Conservation (phyloP, 371 early-diverging fungal species). For the Phascolomyces articulosus region DNA sequence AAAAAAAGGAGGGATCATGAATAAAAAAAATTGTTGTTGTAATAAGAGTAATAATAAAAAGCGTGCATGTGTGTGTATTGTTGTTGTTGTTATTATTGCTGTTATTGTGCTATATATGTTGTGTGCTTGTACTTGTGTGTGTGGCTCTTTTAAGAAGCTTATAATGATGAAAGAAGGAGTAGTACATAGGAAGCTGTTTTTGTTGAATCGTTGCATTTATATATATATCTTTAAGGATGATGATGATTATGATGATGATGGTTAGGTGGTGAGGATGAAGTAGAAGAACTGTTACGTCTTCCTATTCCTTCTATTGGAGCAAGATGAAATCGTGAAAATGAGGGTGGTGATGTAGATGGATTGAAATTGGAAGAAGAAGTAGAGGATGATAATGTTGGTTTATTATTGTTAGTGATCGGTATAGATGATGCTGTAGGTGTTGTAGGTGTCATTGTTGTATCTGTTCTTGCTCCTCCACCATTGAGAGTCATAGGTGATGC, state of each 20-base stretch:
- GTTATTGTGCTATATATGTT: no score
- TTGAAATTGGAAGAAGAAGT: background rate
- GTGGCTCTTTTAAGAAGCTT: background rate
- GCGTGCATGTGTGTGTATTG: no score
- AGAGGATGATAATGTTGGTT: background rate
- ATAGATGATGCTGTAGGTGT: background rate
- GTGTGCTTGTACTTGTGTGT: no score
- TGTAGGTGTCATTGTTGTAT: no score
- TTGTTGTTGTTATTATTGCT: no score
- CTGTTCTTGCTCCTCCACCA: no score
- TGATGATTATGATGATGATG: conserved; percentile 6
- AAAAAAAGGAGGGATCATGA: no score
- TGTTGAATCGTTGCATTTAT: background rate
- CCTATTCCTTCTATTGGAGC: background rate
- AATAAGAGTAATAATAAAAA: background rate
- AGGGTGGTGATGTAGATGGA: background rate
- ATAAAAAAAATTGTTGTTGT: no score
- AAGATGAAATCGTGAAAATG: background rate
- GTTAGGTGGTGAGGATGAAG: background rate
- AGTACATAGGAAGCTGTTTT: background rate
- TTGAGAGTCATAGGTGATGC: no score
- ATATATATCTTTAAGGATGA: background rate
- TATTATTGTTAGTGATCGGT: no score
- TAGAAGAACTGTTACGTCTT: background rate
- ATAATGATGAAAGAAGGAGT: background rate